Evolutionary conservation across 2,329 filamentous ascomycete genomes (phyloP), one percentile per base, ranked within the genome.

Genomic region (Scedosporium apiospermum): DNA sequence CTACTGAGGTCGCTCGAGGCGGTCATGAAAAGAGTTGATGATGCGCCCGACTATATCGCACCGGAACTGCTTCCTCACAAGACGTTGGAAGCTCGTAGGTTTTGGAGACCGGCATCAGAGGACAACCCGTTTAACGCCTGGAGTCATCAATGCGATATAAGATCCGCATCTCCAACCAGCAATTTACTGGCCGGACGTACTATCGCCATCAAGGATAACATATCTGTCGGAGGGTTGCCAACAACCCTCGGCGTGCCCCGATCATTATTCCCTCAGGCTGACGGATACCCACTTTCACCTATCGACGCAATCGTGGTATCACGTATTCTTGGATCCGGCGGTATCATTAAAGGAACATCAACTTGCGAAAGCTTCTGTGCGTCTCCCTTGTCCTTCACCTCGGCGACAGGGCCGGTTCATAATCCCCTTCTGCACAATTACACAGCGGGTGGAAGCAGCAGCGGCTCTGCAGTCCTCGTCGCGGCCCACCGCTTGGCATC

Each of bases 91-190:
- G 26, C 44, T 57, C 69, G 71, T 16, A 53, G 55, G 0, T 73
- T 67, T 62, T 66, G 64, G 62, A 67, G 63, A 12, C 69, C 69
- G 3, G 58, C 34, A 1, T 34, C 64, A 4, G 58, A 66, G 7
- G 68, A 71, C 10, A 74, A 74, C 58, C 70, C 69, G 0, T 58
- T 73, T 6, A 74, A 74, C 58, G 73, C 70, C 1, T 75, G 73
- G 73, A 72, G 71, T 27, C 71, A 73, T 63, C 64, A 67, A 46
- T 73, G 71, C 42, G 64, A 70, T 34, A 63, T 74, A 2, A 34
- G 51, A 16, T 63, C 66, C 3, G n/a, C 26, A 4, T 26, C 18
- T 12, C 44, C 42, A 6, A 21, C 23, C 6, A 65, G n/a, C 41
- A 41, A 57, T 1, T 57, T 67, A 7, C 67, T 71, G 3, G 21